A percentile compares a stretch with the other conserved stretches of the same genome.
Conservation (phyloP, 108 stramenopile species). For the Mediolabrus comicus region DNA sequence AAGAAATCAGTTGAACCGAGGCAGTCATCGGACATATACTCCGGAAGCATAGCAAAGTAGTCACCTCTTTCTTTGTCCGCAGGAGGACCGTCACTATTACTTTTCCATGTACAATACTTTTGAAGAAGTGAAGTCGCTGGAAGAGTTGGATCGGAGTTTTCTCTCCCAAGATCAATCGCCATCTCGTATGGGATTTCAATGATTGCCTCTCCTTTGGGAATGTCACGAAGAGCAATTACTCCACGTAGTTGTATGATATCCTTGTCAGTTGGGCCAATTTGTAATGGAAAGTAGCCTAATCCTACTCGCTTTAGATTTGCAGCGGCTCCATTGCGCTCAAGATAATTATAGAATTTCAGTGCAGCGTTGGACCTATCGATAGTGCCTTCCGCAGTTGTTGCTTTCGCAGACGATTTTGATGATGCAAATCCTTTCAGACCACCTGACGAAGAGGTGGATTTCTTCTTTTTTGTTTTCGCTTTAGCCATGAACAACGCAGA, state of each 20-base stretch:
- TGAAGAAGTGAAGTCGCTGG: conserved; percentile 59
- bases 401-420: conserved; percentile 20
- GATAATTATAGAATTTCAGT: conserved; percentile 56
- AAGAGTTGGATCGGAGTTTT: conserved; percentile 65
- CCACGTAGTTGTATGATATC: conserved; percentile 53
- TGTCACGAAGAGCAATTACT: conserved; percentile 59
- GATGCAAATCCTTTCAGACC: conserved; percentile 53
- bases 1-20: conserved; percentile 74
- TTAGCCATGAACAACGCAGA: conserved; percentile 24
- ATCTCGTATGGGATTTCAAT: conserved; percentile 76
- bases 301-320: conserved; percentile 66
- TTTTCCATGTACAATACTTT: conserved; percentile 56
- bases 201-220: conserved; percentile 72
- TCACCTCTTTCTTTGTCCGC: conserved; percentile 27
- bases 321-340: conserved; percentile 52
- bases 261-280: not conserved
- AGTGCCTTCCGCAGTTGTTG: conserved; percentile 12
- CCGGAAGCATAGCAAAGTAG: conserved; percentile 69
- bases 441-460: not conserved
- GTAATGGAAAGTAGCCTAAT: conserved; percentile 57
- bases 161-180: conserved; percentile 69
- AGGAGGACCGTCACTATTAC: not conserved
- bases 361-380: conserved; percentile 63
- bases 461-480: conserved; percentile 37
- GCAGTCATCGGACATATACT: conserved; percentile 56